Evolutionary conservation across 2,329 filamentous ascomycete species (phyloP).

Genomic region (Fusarium sp.): DNA sequence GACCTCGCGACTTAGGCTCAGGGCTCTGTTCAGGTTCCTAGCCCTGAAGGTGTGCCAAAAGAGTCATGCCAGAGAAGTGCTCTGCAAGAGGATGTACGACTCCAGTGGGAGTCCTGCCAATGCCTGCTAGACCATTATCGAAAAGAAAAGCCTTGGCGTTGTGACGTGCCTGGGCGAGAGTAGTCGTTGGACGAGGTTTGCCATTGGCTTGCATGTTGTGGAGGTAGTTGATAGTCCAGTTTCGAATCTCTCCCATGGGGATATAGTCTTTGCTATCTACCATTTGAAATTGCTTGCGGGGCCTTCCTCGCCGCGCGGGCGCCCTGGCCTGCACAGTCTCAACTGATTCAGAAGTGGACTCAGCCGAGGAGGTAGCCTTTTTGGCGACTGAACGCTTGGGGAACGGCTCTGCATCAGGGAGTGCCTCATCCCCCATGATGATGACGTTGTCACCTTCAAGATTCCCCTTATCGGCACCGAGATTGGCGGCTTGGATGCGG

Average conservation of each 20-base stretch:
- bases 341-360: conserved; percentile 38
- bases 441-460: conserved; percentile 48
- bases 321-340: conserved; percentile 34
- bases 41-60: conserved; percentile 49
- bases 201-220: conserved; percentile 62
- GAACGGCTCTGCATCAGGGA: conserved; percentile 52
- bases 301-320: conserved; percentile 38
- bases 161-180: conserved; percentile 51
- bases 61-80: conserved; percentile 55
- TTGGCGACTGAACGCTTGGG: conserved; percentile 36
- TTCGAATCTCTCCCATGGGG: conserved; percentile 49
- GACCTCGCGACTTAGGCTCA: conserved; percentile 37
- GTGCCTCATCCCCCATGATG: conserved; percentile 50
- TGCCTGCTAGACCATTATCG: conserved; percentile 49
- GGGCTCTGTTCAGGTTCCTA: conserved; percentile 34
- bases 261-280: conserved; percentile 49
- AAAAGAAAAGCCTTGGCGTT: conserved; percentile 48
- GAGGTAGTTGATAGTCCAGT: conserved; percentile 56
- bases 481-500: conserved; percentile 15
- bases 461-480: conserved; percentile 6
- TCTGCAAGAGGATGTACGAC: conserved; percentile 55
- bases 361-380: conserved; percentile 23
- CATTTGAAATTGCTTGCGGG: conserved; percentile 42
- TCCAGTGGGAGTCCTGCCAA: conserved; percentile 26
- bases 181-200: conserved; percentile 42